Evolutionary conservation across 345 rosid genomes (phyloP).

Genomic region (Bretschneidera sinensis): DNA sequence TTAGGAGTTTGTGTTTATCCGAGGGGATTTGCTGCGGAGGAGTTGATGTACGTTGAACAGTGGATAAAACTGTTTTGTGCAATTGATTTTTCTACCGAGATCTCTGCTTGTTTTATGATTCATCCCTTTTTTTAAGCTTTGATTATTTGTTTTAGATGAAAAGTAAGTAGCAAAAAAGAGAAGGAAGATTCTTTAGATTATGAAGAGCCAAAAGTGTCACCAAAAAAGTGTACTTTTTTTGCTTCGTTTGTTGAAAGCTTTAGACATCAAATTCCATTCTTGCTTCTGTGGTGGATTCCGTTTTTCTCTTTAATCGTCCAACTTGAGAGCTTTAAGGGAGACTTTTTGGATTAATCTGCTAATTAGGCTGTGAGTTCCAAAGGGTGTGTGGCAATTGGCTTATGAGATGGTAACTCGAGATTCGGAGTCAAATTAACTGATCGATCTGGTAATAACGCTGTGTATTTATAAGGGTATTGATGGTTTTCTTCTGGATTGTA

Average conservation of each 20-base stretch:
- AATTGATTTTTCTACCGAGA: constrained; percentile 25
- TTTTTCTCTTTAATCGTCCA: too few relatives aligned
- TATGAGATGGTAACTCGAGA: constrained; percentile 5
- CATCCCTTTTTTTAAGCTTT: constrained; percentile 11
- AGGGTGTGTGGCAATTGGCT: not conserved
- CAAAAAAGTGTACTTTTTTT: constrained; percentile 13
- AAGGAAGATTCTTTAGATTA: not conserved
- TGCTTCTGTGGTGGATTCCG: not conserved
- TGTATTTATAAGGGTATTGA: not conserved
- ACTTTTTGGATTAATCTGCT: not conserved
- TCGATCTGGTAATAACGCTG: not conserved
- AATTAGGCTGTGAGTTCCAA: not conserved
- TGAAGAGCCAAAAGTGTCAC: constrained; percentile 17
- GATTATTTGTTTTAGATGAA: constrained; percentile 12
- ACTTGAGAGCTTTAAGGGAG: not conserved
- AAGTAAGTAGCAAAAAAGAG: constrained; percentile 14
- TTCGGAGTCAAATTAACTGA: not conserved
- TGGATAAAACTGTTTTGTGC: constrained; percentile 12
- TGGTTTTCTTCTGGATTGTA: constrained; percentile 1
- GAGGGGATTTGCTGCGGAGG: constrained; percentile 13
- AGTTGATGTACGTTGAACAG: not conserved
- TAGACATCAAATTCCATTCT: not conserved
- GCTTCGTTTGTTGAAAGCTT: not conserved
- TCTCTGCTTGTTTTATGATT: constrained; percentile 25
- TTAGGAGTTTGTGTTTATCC: not conserved